These are phyloP conservation scores for Nemophila menziesii DNA, from an alignment of 257 asterid genomes.

Conservation along the genomic window DNA sequence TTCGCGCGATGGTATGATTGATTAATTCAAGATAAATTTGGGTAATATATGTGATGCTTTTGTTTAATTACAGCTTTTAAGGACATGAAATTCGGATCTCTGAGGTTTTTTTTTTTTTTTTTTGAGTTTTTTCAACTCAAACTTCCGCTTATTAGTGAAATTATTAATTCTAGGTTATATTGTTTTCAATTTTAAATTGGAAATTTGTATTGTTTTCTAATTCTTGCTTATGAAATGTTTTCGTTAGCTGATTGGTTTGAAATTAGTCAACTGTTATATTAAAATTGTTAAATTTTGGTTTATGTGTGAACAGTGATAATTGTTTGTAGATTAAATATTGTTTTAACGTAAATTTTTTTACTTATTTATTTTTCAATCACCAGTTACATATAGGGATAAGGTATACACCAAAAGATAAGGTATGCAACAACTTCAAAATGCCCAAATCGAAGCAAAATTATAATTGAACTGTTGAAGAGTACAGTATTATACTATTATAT, in stretches of 20 bases:
- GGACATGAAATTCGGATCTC: conserved; percentile 55
- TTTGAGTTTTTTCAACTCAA: conserved; percentile 30
- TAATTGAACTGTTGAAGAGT: not conserved
- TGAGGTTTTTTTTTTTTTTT: conserved; percentile 20
- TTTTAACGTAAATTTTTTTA: too few species aligned
- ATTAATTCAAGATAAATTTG: not conserved
- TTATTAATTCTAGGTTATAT: conserved; percentile 2
- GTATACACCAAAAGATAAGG: not conserved
- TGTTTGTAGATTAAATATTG: not conserved
- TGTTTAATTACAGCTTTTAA: conserved; percentile 25
- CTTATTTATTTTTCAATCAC: not conserved
- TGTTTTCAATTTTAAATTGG: not conserved
- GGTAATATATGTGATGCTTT: conserved; percentile 5
- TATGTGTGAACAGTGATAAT: not conserved
- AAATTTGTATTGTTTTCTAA: not conserved
- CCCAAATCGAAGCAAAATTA: not conserved
- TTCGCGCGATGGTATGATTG: not conserved
- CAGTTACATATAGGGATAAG: too few species aligned
- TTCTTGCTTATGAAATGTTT: not conserved
- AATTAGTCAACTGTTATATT: conserved; percentile 3
- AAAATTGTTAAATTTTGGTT: conserved; percentile 3
- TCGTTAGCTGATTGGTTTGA: too few species aligned
- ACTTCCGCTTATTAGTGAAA: conserved; percentile 7
- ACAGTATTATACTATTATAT: conserved; percentile 1
- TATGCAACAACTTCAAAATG: conserved; percentile 3